Evolutionary conservation across 768 basidiomycete species (phyloP).

Genomic region (Daedaleopsis sinensis): DNA sequence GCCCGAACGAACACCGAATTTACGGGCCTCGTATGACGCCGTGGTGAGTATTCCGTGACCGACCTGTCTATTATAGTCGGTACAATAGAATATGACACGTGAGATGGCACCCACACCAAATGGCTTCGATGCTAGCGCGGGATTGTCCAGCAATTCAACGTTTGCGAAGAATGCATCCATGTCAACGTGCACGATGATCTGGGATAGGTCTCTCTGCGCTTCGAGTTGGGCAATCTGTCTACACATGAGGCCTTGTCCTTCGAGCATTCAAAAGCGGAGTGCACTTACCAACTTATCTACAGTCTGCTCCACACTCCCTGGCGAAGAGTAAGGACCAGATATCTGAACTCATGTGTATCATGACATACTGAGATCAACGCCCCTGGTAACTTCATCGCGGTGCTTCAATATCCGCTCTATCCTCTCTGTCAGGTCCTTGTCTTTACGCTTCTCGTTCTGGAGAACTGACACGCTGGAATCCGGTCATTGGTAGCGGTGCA

Average conservation of each 20-base stretch:
- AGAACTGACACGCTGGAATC: not conserved
- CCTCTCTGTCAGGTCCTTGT: slow-evolving; percentile 79
- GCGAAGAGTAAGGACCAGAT: not conserved
- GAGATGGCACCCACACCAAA: slow-evolving; percentile 57
- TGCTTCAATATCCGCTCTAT: slow-evolving; percentile 71
- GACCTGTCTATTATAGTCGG: slow-evolving; percentile 47
- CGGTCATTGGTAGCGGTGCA: not conserved
- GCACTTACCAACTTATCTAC: slow-evolving; percentile 71
- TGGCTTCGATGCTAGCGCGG: slow-evolving; percentile 66
- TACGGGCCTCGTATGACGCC: slow-evolving; percentile 91
- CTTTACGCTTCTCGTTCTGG: slow-evolving; percentile 89
- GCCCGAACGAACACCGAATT: slow-evolving; percentile 88
- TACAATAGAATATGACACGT: not conserved
- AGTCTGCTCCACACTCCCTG: slow-evolving; percentile 61
- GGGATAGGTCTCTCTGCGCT: slow-evolving; percentile 72
- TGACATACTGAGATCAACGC: slow-evolving; percentile 56
- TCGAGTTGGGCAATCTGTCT: slow-evolving; percentile 72
- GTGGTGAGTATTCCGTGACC: slow-evolving; percentile 85
- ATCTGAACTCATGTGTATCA: not conserved
- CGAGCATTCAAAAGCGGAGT: not conserved
- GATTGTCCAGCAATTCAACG: slow-evolving; percentile 72
- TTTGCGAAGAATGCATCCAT: slow-evolving; percentile 94
- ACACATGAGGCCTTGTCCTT: not conserved
- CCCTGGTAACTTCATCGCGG: slow-evolving; percentile 59
- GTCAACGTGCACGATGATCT: slow-evolving; percentile 91